Evolutionary conservation across 768 basidiomycete genomes (phyloP).

Genomic region (Mycena filopes): DNA sequence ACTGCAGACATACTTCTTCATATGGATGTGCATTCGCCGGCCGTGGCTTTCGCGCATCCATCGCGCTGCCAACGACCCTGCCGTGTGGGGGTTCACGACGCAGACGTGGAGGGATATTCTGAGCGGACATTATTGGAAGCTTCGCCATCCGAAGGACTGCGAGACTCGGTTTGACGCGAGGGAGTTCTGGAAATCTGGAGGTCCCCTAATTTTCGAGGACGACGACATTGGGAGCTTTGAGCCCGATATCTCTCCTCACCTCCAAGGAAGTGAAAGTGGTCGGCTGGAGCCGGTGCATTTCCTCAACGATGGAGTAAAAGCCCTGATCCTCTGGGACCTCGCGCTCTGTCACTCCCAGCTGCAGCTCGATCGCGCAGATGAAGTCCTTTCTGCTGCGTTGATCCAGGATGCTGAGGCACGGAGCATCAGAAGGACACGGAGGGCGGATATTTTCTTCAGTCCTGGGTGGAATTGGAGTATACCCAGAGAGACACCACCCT

Average conservation of each 20-base stretch:
- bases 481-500: neutral
- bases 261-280: neutral
- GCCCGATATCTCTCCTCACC: neutral
- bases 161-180: neutral
- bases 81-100: slow-evolving; percentile 1
- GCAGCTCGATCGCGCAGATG: slow-evolving; percentile 9
- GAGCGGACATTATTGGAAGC: slow-evolving; percentile 7
- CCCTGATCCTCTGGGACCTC: neutral
- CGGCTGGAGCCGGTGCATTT: neutral
- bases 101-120: slow-evolving; percentile 8
- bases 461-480: slow-evolving; percentile 5
- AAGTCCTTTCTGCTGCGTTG: neutral
- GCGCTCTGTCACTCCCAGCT: slow-evolving; percentile 1
- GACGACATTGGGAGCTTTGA: neutral
- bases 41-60: neutral
- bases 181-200: slow-evolving; percentile 8
- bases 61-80: neutral
- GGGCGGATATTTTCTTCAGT: neutral
- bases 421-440: neutral
- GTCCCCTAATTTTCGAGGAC: neutral
- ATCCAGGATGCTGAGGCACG: neutral
- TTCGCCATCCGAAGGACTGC: neutral
- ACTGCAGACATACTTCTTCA: neutral
- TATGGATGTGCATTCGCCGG: slow-evolving; percentile 16
- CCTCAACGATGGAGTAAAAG: neutral